Percentiles rank a stretch among this genome's conserved stretches.
Conservation (phyloP, 2,329 filamentous ascomycete species). For the Aspergillus awamori region DNA sequence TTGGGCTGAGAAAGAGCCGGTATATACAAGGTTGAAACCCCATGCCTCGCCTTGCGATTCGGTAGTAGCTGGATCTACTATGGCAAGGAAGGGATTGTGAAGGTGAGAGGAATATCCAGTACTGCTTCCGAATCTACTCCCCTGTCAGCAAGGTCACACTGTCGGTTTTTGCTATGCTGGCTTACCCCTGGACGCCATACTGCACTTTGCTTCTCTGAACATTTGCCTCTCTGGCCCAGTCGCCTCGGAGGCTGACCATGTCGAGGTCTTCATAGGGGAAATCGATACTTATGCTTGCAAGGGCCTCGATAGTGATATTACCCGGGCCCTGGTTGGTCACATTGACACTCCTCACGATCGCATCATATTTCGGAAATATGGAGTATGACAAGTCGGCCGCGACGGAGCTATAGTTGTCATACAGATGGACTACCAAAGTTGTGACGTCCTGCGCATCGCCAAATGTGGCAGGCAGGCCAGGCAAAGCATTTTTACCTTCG, state of each 20-base stretch:
- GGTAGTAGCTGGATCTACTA: constrained; percentile 60
- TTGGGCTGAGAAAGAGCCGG: constrained; percentile 64
- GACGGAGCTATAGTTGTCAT: constrained; percentile 62
- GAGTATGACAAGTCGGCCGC: constrained; percentile 65
- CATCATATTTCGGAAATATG: constrained; percentile 64
- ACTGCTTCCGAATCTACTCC: constrained; percentile 59
- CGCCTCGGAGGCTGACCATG: constrained; percentile 64
- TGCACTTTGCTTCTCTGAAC: constrained; percentile 59
- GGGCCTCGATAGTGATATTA: constrained; percentile 58
- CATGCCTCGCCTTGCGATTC: constrained; percentile 64
- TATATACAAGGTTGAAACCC: constrained; percentile 68
- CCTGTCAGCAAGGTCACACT: too few species aligned
- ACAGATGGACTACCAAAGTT: constrained; percentile 61
- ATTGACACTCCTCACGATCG: constrained; percentile 63
- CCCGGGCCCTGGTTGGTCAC: constrained; percentile 61
- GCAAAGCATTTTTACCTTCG: constrained; percentile 59
- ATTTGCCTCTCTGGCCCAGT: constrained; percentile 64
- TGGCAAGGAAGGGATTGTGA: constrained; percentile 66
- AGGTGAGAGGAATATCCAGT: constrained; percentile 66
- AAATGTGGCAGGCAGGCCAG: constrained; percentile 63
- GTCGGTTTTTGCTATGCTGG: background rate
- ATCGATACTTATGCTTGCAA: constrained; percentile 65
- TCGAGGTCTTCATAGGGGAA: constrained; percentile 63
- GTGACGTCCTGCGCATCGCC: constrained; percentile 59
- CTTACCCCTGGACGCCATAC: constrained; percentile 59